A percentile compares a stretch with the other conserved stretches of the same genome.
Evolutionary conservation across 2,329 filamentous ascomycete species (phyloP).

Genomic region (Furcasterigmium sp.): DNA sequence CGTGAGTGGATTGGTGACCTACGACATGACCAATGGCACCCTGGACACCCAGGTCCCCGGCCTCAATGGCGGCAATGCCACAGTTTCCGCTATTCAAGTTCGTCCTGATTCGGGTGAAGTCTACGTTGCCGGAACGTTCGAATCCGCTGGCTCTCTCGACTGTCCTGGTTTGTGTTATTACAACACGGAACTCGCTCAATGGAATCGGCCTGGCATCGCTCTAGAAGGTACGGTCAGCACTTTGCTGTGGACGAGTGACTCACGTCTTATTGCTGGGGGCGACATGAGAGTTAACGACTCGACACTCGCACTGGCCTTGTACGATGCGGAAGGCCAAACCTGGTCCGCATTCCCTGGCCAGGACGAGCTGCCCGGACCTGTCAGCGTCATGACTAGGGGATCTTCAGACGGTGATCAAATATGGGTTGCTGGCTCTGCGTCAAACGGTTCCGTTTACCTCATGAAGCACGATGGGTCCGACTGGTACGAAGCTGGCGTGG

Average conservation of each 20-base stretch:
- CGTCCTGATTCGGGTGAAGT: slow-evolving; percentile 68
- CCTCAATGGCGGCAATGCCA: slow-evolving; percentile 62
- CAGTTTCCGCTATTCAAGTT: slow-evolving; percentile 71
- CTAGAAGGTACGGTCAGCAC: slow-evolving; percentile 65
- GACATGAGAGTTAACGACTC: slow-evolving; percentile 66
- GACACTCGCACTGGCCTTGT: slow-evolving; percentile 60
- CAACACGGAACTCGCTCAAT: slow-evolving; percentile 64
- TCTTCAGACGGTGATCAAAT: slow-evolving; percentile 65
- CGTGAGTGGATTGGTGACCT: slow-evolving; percentile 72
- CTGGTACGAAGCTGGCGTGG: slow-evolving; percentile 61
- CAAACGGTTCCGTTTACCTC: slow-evolving; percentile 63
- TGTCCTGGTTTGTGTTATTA: slow-evolving; percentile 82
- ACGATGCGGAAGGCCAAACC: slow-evolving; percentile 58
- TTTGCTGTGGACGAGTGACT: slow-evolving; percentile 71
- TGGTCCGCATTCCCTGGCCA: slow-evolving; percentile 64
- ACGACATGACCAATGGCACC: slow-evolving; percentile 62
- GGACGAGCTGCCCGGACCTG: slow-evolving; percentile 68
- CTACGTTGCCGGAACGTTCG: slow-evolving; percentile 82
- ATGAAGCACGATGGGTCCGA: slow-evolving; percentile 73
- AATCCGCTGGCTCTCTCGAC: slow-evolving; percentile 73
- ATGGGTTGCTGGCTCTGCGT: slow-evolving; percentile 73
- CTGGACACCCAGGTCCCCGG: slow-evolving; percentile 69
- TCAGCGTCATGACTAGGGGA: slow-evolving; percentile 72
- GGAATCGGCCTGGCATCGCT: slow-evolving; percentile 72
- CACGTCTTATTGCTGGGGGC: slow-evolving; percentile 71